Evolutionary conservation across 768 basidiomycete species (phyloP), one percentile per base, ranked within the genome.

Genomic region (Boletus coccyginus): DNA sequence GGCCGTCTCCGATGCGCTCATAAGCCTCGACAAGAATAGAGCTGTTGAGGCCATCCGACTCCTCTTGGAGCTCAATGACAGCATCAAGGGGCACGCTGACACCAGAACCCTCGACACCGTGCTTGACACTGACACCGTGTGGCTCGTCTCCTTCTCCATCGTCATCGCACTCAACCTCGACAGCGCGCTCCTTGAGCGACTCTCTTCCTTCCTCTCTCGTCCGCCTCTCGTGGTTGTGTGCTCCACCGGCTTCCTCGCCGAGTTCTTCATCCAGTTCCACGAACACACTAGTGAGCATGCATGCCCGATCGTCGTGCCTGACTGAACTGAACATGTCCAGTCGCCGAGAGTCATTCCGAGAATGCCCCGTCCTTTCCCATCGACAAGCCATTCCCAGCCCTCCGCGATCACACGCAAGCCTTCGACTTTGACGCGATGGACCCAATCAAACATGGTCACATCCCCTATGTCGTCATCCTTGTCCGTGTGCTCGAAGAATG

Each of bases 391-490:
- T 98, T 98, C 78, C 87, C 90, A 0, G 81, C 84, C 0, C 82
- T 99, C 7, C 78, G 87, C 52, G 79, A 88, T 49, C 86, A 90
- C 69, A 84, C 93, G 0, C 67, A 80, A 14, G 78, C 81, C 0
- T 76, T 96, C 48, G 86, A 97, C 60, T 81, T 94, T 56, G 80
- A 80, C 17, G 75, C 77, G 27, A 84, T 98, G 83, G 94, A 98
- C 68, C 83, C 86, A 21, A 94, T 90, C 13, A 90, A 94, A 50
- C 94, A 97, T 66, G 82, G 82, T 0, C 96, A 99, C 69, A 76
- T 98, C 33, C 95, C 97, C 0, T 97, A 91, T 63, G 86, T 96
- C 48, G 76, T 93, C 55, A 88, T 98, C 56, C 84, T 98, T 38
- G 87, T 97, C 39, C 86, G 87, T 17, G 86, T 83, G 1, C 67